Evolutionary conservation across 129 eudicot genomes (phyloP).

Genomic region (Pulicaria dysenterica): DNA sequence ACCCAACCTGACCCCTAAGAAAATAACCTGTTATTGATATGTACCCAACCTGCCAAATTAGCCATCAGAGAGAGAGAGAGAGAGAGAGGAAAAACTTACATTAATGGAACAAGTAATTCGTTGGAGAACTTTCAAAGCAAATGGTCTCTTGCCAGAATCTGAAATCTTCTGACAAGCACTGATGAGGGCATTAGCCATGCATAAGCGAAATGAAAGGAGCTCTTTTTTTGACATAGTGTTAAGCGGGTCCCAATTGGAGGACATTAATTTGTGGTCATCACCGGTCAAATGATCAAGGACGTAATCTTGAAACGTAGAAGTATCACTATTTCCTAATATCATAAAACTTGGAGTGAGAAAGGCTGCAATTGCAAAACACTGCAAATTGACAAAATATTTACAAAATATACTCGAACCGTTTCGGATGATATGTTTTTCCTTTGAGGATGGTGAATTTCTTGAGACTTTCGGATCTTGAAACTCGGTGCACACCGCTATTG

Average conservation of each 20-base stretch:
- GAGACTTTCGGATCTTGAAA: slow-evolving; percentile 47
- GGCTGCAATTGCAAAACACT: neutral
- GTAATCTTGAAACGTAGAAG: slow-evolving; percentile 49
- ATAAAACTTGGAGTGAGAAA: slow-evolving; percentile 12
- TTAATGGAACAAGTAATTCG: slow-evolving; percentile 39
- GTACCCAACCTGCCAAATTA: slow-evolving; percentile 3
- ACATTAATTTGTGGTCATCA: slow-evolving; percentile 23
- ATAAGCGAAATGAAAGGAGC: slow-evolving; percentile 59
- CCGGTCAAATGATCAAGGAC: slow-evolving; percentile 58
- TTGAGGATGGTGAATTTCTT: slow-evolving; percentile 24
- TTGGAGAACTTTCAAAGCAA: slow-evolving; percentile 52
- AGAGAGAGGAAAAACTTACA: slow-evolving; percentile 32
- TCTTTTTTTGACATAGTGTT: slow-evolving; percentile 14
- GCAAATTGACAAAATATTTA: neutral
- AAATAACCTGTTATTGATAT: neutral
- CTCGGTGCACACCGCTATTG: slow-evolving; percentile 76
- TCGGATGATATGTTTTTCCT: slow-evolving; percentile 18
- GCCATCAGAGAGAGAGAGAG: neutral
- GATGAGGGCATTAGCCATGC: slow-evolving; percentile 96
- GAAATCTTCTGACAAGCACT: slow-evolving; percentile 90
- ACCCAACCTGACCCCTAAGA: neutral
- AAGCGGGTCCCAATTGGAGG: slow-evolving; percentile 29
- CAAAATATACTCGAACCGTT: slow-evolving; percentile 32
- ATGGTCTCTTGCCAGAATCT: slow-evolving; percentile 57
- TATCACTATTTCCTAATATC: slow-evolving; percentile 39